A percentile compares a stretch with the other conserved stretches of the same genome.
These are phyloP conservation scores for Trypanosoma grayi DNA, from an alignment of 208 protist species.

Conservation along the genomic window DNA sequence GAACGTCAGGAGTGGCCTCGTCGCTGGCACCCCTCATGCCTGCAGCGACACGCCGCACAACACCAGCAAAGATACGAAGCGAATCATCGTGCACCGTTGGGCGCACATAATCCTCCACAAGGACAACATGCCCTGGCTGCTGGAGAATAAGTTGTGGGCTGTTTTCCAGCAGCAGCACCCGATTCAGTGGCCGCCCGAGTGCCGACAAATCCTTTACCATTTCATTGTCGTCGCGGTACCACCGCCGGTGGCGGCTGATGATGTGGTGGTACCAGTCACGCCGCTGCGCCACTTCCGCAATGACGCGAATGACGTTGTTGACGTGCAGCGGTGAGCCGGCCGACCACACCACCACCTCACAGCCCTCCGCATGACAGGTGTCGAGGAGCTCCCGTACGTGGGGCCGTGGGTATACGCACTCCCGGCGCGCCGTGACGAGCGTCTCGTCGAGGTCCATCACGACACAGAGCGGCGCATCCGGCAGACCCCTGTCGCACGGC, in stretches of 20 bases:
- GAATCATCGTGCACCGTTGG: slow-evolving; percentile 48
- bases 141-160: slow-evolving; percentile 58
- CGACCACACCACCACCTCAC: slow-evolving; percentile 80
- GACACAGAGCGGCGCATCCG: slow-evolving; percentile 42
- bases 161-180: slow-evolving; percentile 79
- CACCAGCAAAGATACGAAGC: slow-evolving; percentile 34
- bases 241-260: slow-evolving; percentile 71
- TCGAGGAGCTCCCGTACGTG: slow-evolving; percentile 50
- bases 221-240: slow-evolving; percentile 41
- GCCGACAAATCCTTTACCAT: slow-evolving; percentile 64
- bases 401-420: slow-evolving; percentile 48
- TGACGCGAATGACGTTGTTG: slow-evolving; percentile 53
- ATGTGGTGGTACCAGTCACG: slow-evolving; percentile 75
- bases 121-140: slow-evolving; percentile 50
- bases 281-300: slow-evolving; percentile 39
- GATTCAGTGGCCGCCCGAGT: slow-evolving; percentile 48
- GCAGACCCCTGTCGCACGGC: background rate
- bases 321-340: slow-evolving; percentile 59
- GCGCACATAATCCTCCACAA: slow-evolving; percentile 78
- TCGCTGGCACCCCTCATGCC: slow-evolving; percentile 9
- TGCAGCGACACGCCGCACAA: slow-evolving; percentile 44
- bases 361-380: slow-evolving; percentile 44
- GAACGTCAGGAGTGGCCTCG: background rate
- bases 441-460: slow-evolving; percentile 87
- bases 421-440: slow-evolving; percentile 63